Conservation (phyloP, 2,329 filamentous ascomycete genomes). For the Paecilomyces variotii region DNA sequence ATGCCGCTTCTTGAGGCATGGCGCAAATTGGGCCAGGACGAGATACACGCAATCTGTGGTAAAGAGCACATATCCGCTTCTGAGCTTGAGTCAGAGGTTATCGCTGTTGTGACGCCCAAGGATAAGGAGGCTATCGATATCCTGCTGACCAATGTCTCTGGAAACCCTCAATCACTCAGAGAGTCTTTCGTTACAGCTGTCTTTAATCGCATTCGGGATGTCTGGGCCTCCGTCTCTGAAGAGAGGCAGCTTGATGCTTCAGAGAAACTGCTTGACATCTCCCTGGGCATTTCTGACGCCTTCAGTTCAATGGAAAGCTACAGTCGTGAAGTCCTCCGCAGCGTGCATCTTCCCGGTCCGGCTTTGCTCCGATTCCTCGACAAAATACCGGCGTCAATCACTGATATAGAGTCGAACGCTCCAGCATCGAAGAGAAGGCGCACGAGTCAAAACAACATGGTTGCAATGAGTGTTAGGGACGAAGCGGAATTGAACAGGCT, state of each 20-base stretch:
- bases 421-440: conserved; percentile 72
- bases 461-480: conserved; percentile 53
- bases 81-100: conserved; percentile 46
- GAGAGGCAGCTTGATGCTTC: conserved; percentile 29
- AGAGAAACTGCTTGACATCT: conserved; percentile 34
- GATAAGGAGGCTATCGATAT: conserved; percentile 51
- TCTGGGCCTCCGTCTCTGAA: conserved; percentile 53
- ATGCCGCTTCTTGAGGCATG: conserved; percentile 66
- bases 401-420: conserved; percentile 62
- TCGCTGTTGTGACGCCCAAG: conserved; percentile 47
- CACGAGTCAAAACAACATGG: conserved; percentile 64
- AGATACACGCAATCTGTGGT: conserved; percentile 44
- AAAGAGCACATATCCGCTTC: conserved; percentile 40
- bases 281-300: conserved; percentile 20
- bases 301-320: conserved; percentile 22
- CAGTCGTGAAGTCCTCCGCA: conserved; percentile 60
- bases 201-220: conserved; percentile 60
- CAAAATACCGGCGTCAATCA: conserved; percentile 60
- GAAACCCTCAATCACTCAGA: conserved; percentile 36
- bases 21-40: conserved; percentile 47
- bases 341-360: conserved; percentile 63
- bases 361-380: conserved; percentile 66
- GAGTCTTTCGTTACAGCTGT: conserved; percentile 53
- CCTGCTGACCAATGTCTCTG: conserved; percentile 44
- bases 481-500: conserved; percentile 58